These are phyloP conservation scores for Diatrype stigma DNA, from an alignment of 2,329 filamentous ascomycete genomes.

Conservation along the genomic window DNA sequence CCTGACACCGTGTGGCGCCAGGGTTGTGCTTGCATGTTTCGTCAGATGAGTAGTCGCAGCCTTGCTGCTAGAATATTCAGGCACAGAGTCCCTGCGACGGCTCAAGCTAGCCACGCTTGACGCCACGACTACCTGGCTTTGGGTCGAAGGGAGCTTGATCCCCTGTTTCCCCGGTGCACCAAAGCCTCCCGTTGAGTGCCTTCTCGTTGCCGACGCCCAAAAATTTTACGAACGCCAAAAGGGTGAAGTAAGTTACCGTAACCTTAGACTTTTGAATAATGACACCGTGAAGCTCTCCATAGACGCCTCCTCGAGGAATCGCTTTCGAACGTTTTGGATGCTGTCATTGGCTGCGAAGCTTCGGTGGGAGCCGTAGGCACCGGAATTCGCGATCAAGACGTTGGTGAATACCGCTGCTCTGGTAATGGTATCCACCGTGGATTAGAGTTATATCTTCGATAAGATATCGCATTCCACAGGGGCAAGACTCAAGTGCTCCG, in stretches of 20 bases:
- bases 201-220: conserved; percentile 57
- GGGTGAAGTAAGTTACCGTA: conserved; percentile 62
- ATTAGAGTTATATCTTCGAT: conserved; percentile 46
- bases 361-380: conserved; percentile 42
- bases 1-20: conserved; percentile 20
- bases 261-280: conserved; percentile 60
- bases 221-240: conserved; percentile 63
- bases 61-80: conserved; percentile 22
- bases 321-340: conserved; percentile 20
- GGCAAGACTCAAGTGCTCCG: conserved; percentile 14
- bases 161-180: conserved; percentile 18
- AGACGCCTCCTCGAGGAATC: conserved; percentile 39
- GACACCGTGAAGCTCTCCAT: conserved; percentile 55
- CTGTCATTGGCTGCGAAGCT: conserved; percentile 53
- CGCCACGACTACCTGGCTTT: conserved; percentile 53
- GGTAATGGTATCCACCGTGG: conserved; percentile 54
- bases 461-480: conserved; percentile 38
- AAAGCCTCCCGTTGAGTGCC: conserved; percentile 20
- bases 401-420: conserved; percentile 57
- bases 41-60: conserved; percentile 21
- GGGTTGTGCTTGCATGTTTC: conserved; percentile 24
- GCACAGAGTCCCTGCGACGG: not conserved
- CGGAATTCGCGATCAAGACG: conserved; percentile 60
- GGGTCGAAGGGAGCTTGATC: conserved; percentile 22
- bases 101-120: conserved; percentile 49